These are phyloP conservation scores for Daldinia decipiens DNA, from an alignment of 495 filamentous ascomycete genomes.

Conservation along the genomic window DNA sequence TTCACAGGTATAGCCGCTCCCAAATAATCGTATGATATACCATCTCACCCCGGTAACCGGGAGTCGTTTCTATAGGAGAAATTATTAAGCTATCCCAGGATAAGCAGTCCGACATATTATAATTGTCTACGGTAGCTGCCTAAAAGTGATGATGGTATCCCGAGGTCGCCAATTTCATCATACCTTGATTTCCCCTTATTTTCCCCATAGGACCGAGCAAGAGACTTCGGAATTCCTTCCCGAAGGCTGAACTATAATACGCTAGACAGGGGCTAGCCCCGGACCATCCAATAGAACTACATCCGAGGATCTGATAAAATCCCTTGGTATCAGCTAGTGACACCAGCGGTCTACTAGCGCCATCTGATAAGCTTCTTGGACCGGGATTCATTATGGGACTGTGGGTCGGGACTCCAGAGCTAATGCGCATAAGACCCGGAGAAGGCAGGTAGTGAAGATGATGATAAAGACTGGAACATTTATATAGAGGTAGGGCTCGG, in stretches of 20 bases:
- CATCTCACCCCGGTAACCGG: not conserved
- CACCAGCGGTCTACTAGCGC: conserved; percentile 21
- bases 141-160: no score
- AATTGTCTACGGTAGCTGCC: no score
- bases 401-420: not conserved
- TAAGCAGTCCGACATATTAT: not conserved
- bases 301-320: conserved; percentile 27
- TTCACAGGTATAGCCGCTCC: not conserved
- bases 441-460: not conserved
- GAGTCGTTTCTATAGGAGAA: not conserved
- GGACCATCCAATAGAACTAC: conserved; percentile 10
- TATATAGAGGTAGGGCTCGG: no score
- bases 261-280: not conserved
- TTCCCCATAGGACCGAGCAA: no score
- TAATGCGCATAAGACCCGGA: not conserved
- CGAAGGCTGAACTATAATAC: not conserved
- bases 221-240: not conserved
- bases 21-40: no score
- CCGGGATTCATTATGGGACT: conserved; percentile 1
- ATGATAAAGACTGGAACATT: no score
- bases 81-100: not conserved
- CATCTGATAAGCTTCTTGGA: conserved; percentile 28
- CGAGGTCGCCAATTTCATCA: not conserved
- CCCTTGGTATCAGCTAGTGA: conserved; percentile 10
- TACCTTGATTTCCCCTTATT: no score